Percentiles rank a stretch among this genome's conserved stretches.
Conservation (phyloP, 2,329 filamentous ascomycete species). For the Eutypella sp. region DNA sequence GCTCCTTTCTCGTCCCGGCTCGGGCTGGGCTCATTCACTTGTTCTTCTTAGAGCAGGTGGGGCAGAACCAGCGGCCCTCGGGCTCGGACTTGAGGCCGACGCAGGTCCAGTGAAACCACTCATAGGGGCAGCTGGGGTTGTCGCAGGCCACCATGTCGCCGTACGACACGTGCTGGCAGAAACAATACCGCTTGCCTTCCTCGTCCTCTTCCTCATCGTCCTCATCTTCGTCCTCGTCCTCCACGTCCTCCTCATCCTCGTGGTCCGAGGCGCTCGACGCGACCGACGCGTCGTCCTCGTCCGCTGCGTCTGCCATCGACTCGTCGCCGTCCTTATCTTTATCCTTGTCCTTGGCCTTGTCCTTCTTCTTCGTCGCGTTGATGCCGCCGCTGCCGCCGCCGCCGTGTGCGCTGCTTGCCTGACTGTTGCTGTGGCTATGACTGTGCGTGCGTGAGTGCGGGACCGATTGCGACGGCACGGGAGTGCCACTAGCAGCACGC, state of each 20-base stretch:
- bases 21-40: conserved; percentile 17
- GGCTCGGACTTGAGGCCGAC: conserved; percentile 65
- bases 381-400: conserved; percentile 5
- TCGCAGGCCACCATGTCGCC: conserved; percentile 89
- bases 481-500: conserved; percentile 33
- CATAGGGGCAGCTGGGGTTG: conserved; percentile 73
- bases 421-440: background rate
- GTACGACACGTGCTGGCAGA: conserved; percentile 77
- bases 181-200: conserved; percentile 77
- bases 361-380: background rate
- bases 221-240: too few relatives aligned
- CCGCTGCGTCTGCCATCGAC: conserved; percentile 31
- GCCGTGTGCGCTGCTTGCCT: conserved; percentile 2
- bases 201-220: conserved; percentile 69
- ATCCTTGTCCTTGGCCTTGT: background rate
- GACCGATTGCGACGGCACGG: conserved; percentile 22
- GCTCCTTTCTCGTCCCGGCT: background rate
- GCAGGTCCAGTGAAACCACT: conserved; percentile 85
- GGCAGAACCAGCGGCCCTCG: conserved; percentile 64
- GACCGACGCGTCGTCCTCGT: conserved; percentile 31
- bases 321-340: conserved; percentile 23
- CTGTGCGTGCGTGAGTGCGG: conserved; percentile 14
- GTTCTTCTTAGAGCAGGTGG: conserved; percentile 49
- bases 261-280: conserved; percentile 3
- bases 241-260: conserved; percentile 34